Percentiles rank a stretch among this genome's conserved stretches.
Evolutionary conservation across 2,329 filamentous ascomycete species (phyloP).

Genomic region (Apiospora rasikravindrae): DNA sequence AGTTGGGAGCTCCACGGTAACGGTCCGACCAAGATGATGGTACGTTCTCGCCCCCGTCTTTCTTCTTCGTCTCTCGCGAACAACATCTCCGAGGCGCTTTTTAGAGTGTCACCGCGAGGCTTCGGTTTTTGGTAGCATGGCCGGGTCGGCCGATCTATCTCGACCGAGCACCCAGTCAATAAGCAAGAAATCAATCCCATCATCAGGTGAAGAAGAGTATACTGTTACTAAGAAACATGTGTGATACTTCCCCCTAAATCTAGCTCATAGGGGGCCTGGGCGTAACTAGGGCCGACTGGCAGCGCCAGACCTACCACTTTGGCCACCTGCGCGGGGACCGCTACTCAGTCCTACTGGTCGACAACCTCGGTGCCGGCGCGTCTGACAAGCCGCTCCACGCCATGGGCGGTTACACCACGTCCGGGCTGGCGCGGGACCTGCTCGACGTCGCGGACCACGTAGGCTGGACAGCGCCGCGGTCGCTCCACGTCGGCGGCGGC

Average conservation of each 20-base stretch:
- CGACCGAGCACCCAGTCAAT: background rate
- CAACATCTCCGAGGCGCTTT: slow-evolving; percentile 65
- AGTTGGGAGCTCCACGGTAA: slow-evolving; percentile 81
- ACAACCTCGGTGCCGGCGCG: slow-evolving; percentile 84
- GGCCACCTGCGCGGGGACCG: slow-evolving; percentile 70
- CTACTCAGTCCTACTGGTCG: slow-evolving; percentile 78
- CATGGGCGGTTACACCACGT: slow-evolving; percentile 68
- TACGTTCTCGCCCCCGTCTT: background rate
- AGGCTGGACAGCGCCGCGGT: slow-evolving; percentile 61
- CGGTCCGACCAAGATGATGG: slow-evolving; percentile 63
- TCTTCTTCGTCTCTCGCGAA: background rate
- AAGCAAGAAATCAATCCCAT: background rate
- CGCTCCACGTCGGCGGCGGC: slow-evolving; percentile 73
- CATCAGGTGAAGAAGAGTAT: background rate
- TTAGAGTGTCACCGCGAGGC: slow-evolving; percentile 17
- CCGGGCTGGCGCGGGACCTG: slow-evolving; percentile 81
- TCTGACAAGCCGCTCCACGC: slow-evolving; percentile 78
- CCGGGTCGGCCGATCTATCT: background rate
- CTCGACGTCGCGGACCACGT: slow-evolving; percentile 70
- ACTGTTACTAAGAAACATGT: background rate
- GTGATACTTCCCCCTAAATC: background rate
- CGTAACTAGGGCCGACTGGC: slow-evolving; percentile 69
- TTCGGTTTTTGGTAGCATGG: background rate
- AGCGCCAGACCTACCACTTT: slow-evolving; percentile 83
- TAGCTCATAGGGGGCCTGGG: slow-evolving; percentile 81